Base-by-base conservation (phyloP, 1,139 yeast genomes). In the Pichia sp. region DNA sequence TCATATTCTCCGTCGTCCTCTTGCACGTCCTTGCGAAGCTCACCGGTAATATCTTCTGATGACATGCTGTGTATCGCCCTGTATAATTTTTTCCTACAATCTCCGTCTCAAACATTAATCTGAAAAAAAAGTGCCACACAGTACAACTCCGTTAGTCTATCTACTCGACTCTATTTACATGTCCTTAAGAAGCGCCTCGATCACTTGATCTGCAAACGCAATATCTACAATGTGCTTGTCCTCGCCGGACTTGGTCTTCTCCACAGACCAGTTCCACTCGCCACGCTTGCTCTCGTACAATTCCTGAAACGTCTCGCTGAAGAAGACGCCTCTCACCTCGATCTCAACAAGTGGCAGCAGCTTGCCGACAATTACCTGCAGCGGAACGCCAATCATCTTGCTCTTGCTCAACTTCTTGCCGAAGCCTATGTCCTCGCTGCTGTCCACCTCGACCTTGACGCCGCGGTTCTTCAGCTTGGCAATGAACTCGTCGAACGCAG, bases 21-120 rank as follows among this genome's bases (percentile, higher is more conserved):
- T 78, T 93, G 70, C 99, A 93, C 73, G 93, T 93, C 56, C 78
- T 92, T 70, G 95, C 97, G 60, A 93, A 92, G 78, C 73, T 93
- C 65, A 87, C 89, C 59, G 90, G 92, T 65, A 85, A 79, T 74
- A 76, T 85, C 64, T 71, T 82, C 60, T 73, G 62, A 50, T 11
- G 11, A 19, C 23, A 3, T 30, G 13, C 11, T 15, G 16, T 40
- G 30, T 13, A 47, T 26, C 23, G 10, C 15, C 47, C 42, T 47
- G 43, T 46, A 36, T 30, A 34, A 34, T 36, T 47, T 36, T 32
- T 36, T 13, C 13, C 29, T 36, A 23, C 19, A 16, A 19, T 36
- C n/a, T 4, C 13, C 45, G 23, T 19, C 11, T 29, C 30, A 1
- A 29, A 45, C 46, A 45, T n/a, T 30, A 26, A 50, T 41, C 43